phyloP scores from a whole-genome alignment of 768 basidiomycete species.

The Russula lepida region DNA sequence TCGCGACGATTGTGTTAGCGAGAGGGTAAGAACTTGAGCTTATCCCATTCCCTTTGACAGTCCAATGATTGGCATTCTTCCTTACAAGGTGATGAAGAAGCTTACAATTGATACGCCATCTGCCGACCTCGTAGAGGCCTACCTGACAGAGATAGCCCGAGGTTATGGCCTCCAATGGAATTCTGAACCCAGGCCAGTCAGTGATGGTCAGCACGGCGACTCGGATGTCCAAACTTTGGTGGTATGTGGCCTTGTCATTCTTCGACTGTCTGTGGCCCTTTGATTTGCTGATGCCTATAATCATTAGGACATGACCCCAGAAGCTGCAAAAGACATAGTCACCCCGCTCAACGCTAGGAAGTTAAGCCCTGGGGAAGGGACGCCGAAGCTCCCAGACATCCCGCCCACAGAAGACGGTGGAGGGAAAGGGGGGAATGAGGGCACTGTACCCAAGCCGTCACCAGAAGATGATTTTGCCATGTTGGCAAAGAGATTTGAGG shows the following conservation, averaged over 20 bases:
- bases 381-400: slow-evolving; percentile 41
- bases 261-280: neutral
- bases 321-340: neutral
- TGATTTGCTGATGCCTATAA: neutral
- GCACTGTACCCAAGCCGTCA: slow-evolving; percentile 28
- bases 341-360: neutral
- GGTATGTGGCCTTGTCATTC: slow-evolving; percentile 28
- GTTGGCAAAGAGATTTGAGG: slow-evolving; percentile 74
- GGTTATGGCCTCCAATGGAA: slow-evolving; percentile 74
- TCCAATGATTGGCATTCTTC: neutral
- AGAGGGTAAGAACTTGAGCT: slow-evolving; percentile 48
- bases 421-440: slow-evolving; percentile 23
- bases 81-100: slow-evolving; percentile 69
- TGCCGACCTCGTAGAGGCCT: slow-evolving; percentile 71
- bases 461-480: slow-evolving; percentile 66
- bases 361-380: slow-evolving; percentile 22
- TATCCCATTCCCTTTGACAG: neutral
- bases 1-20: slow-evolving; percentile 67
- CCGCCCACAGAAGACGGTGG: slow-evolving; percentile 43
- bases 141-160: slow-evolving; percentile 82
- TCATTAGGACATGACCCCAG: neutral
- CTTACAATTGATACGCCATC: slow-evolving; percentile 62
- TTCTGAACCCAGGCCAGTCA: slow-evolving; percentile 27
- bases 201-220: slow-evolving; percentile 25
- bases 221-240: slow-evolving; percentile 27